A percentile compares a stretch with the other conserved stretches of the same genome.
Evolutionary conservation across 768 basidiomycete genomes (phyloP).

Genomic region (Mrakia gelida): DNA sequence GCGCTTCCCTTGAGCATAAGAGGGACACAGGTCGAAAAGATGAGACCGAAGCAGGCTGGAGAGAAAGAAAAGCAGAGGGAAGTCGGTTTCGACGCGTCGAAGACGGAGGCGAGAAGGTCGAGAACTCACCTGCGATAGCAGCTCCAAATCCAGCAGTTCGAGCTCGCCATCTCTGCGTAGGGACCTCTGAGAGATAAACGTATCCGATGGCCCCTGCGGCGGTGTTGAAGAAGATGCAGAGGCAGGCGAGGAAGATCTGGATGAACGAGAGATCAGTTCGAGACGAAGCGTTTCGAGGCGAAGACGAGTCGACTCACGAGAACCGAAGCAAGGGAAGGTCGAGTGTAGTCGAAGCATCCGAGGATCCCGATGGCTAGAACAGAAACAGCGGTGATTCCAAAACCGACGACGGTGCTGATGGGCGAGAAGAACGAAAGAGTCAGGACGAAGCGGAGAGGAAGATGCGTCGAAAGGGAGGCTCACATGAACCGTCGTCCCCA

Average conservation of each 20-base stretch:
- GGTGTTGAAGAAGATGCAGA: slow-evolving; percentile 13
- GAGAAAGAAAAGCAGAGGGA: no score
- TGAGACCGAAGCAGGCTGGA: slow-evolving; percentile 28
- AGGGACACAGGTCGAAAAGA: slow-evolving; percentile 35
- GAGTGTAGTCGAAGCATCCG: neutral
- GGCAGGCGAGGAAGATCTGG: slow-evolving; percentile 15
- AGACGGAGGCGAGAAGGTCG: neutral
- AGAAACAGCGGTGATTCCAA: neutral
- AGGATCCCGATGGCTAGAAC: neutral
- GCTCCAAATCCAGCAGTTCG: slow-evolving; percentile 3
- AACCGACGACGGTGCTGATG: slow-evolving; percentile 4
- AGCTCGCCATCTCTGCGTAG: neutral
- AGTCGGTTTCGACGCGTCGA: neutral
- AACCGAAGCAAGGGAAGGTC: no score
- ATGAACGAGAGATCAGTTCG: neutral
- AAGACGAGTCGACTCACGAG: no score
- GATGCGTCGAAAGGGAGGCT: neutral
- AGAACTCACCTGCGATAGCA: neutral
- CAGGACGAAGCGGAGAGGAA: neutral
- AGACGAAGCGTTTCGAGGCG: neutral
- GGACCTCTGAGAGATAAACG: neutral
- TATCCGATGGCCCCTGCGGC: slow-evolving; percentile 12
- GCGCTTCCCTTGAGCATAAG: slow-evolving; percentile 33
- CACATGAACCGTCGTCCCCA: neutral
- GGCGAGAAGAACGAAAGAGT: neutral